Percentiles rank a stretch among this genome's conserved stretches.
These are phyloP conservation scores for Macadamia tetraphylla DNA, from an alignment of 164 flowering plant genomes.

Conservation along the genomic window DNA sequence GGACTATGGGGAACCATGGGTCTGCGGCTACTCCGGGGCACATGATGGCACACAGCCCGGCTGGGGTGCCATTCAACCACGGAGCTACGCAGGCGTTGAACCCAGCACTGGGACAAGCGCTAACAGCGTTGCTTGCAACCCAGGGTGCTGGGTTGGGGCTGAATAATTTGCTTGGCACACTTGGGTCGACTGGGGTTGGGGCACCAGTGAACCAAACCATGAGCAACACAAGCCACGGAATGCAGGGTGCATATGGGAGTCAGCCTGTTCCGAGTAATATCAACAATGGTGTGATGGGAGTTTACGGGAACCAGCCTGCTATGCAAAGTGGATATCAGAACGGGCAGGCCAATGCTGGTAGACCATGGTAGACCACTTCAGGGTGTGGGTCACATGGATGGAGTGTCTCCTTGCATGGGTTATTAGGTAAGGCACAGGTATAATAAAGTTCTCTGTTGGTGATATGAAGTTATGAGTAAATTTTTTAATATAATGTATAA, in stretches of 20 bases:
- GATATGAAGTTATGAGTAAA: too few relatives aligned
- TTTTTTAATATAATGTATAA: too few relatives aligned
- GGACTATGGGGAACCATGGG: constrained; percentile 8
- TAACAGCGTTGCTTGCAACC: constrained; percentile 66
- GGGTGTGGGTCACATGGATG: constrained; percentile 32
- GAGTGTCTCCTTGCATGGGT: constrained; percentile 38
- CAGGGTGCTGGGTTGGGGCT: constrained; percentile 79
- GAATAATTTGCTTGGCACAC: constrained; percentile 47
- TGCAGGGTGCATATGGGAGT: constrained; percentile 47
- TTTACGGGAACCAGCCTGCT: constrained; percentile 45
- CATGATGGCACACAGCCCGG: constrained; percentile 48
- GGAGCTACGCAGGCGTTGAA: constrained; percentile 3
- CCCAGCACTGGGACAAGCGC: constrained; percentile 77
- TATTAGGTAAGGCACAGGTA: constrained; percentile 30
- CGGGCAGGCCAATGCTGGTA: constrained; percentile 44
- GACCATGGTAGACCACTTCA: constrained; percentile 29
- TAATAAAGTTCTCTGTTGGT: background rate
- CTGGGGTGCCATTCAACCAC: constrained; percentile 36
- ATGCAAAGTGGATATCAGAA: constrained; percentile 50
- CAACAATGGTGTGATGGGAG: constrained; percentile 36
- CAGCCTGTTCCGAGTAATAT: constrained; percentile 25
- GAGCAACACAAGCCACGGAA: constrained; percentile 33
- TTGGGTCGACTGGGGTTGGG: constrained; percentile 36
- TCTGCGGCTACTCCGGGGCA: constrained; percentile 31
- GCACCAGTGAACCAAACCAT: constrained; percentile 34